phyloP scores from a whole-genome alignment of 805 yeast species.

The Metschnikowia borealis region DNA sequence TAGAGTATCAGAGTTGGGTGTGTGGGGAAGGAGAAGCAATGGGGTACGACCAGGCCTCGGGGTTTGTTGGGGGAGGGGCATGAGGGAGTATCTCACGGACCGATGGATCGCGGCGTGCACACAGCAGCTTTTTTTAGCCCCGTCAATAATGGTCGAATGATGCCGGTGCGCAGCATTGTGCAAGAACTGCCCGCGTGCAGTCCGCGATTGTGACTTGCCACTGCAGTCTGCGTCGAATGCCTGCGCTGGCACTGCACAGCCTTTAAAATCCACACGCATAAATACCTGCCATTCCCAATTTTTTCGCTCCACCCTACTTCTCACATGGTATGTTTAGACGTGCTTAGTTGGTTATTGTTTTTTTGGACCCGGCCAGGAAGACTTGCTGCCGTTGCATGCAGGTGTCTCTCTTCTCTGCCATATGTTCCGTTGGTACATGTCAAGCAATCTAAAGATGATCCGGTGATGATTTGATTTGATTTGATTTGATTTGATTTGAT shows the following conservation, averaged over 20 bases:
- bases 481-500: not conserved
- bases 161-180: not conserved
- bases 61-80: not conserved
- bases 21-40: not conserved
- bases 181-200: not conserved
- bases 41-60: not conserved
- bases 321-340: conserved; percentile 1
- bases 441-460: not conserved
- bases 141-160: not conserved
- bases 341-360: too few species aligned
- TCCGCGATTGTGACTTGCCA: not conserved
- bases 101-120: not conserved
- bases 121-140: not conserved
- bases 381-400: too few species aligned
- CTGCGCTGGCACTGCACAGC: conserved; percentile 3
- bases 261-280: conserved; percentile 1
- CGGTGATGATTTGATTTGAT: not conserved
- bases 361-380: too few species aligned
- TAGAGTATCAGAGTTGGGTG: not conserved
- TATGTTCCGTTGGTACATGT: too few species aligned
- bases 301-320: not conserved
- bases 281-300: not conserved
- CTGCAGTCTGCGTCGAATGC: not conserved
- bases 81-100: not conserved
- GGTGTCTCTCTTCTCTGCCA: too few species aligned